phyloP scores from a whole-genome alignment of 371 early-diverging fungal genomes.

The Haplosporangium sp. region DNA sequence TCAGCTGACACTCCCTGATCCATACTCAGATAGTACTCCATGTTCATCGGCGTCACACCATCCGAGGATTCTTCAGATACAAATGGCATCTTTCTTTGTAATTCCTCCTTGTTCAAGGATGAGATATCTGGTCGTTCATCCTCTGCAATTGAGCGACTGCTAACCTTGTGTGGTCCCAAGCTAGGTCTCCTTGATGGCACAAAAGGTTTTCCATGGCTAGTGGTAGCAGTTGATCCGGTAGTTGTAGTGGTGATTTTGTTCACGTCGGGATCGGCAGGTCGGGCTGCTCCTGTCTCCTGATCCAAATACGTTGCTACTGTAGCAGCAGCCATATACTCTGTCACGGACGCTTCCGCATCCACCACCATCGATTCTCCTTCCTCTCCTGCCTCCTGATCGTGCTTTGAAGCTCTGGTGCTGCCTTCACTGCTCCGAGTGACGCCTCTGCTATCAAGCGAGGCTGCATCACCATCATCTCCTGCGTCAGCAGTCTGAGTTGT shows the following conservation, averaged over 20 bases:
- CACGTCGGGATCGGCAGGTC: background rate
- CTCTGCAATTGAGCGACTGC: conserved; percentile 33
- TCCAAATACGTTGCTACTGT: conserved; percentile 29
- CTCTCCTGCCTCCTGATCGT: conserved; percentile 4
- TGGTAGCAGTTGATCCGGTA: background rate
- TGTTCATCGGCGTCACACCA: conserved; percentile 6
- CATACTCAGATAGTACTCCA: conserved; percentile 24
- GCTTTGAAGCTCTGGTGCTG: background rate
- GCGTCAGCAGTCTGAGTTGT: background rate
- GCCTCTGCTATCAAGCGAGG: background rate
- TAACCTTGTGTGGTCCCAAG: conserved; percentile 44
- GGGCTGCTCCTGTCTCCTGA: background rate
- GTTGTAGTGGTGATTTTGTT: conserved; percentile 9
- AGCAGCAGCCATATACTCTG: conserved; percentile 37
- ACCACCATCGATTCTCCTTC: background rate
- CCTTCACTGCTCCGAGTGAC: background rate
- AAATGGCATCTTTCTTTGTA: background rate
- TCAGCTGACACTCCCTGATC: conserved; percentile 19
- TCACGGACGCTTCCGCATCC: conserved; percentile 36
- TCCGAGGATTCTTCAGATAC: conserved; percentile 4
- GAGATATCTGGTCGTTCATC: background rate
- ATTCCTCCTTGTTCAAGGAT: background rate
- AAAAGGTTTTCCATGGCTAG: too few relatives aligned
- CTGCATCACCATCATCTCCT: background rate
- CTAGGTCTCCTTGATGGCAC: conserved; percentile 19